A percentile compares a stretch with the other conserved stretches of the same genome.
Evolutionary conservation across 352 stramenopile genomes (phyloP).

Genomic region (Elongisporangium anandrum): DNA sequence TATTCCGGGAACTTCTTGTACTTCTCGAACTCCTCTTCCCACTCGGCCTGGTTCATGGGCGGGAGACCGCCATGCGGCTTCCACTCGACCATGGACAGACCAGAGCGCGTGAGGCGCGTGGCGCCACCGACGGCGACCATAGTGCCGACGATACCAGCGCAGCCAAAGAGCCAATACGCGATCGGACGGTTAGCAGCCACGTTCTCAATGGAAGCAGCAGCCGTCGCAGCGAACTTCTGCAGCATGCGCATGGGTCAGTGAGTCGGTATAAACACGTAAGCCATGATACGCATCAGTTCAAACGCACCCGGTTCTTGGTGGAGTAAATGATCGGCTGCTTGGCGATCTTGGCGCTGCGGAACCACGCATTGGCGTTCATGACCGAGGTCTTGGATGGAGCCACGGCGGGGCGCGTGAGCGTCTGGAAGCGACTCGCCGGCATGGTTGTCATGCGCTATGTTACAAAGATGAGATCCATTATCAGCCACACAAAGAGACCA

Average conservation of each 20-base stretch:
- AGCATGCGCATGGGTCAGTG: conserved; percentile 9
- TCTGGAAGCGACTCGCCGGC: conserved; percentile 50
- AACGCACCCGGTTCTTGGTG: conserved; percentile 65
- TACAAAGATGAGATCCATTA: background rate
- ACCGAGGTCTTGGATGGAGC: conserved; percentile 25
- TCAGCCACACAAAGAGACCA: background rate
- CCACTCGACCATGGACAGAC: conserved; percentile 97
- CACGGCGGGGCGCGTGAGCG: conserved; percentile 38
- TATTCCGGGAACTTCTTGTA: conserved; percentile 99
- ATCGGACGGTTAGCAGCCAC: conserved; percentile 80
- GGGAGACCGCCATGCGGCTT: conserved; percentile 93
- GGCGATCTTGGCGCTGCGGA: conserved; percentile 24
- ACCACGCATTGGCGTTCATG: conserved; percentile 13
- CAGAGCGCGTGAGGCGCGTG: conserved; percentile 96
- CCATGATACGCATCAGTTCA: background rate
- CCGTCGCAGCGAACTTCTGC: conserved; percentile 41
- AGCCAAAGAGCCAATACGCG: conserved; percentile 95
- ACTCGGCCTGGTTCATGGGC: conserved; percentile 91
- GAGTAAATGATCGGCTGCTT: conserved; percentile 60
- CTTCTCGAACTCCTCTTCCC: conserved; percentile 95
- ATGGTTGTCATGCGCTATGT: background rate
- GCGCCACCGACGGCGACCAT: conserved; percentile 98
- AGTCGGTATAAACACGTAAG: conserved; percentile 6
- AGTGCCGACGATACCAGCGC: conserved; percentile 91
- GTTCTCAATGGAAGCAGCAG: conserved; percentile 72